Evolutionary conservation across 2,329 filamentous ascomycete species (phyloP), one percentile per base, ranked within the genome.

Genomic region (Trichoderma sp.): DNA sequence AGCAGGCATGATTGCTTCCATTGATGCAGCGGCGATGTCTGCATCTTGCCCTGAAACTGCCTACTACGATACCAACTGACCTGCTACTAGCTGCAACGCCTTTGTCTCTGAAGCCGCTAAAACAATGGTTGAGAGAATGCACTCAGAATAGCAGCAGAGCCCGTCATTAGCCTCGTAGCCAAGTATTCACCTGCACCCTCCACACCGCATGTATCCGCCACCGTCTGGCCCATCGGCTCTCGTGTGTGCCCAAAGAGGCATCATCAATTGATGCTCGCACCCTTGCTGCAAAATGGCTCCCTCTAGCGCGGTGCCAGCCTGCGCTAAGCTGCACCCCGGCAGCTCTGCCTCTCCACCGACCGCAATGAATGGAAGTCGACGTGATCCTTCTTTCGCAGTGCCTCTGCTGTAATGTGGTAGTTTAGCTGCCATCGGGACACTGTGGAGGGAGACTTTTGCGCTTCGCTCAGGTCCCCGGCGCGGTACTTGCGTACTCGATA

Each of bases 331-430:
- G 34, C 45, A 34, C 39, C 63, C 63, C 59, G 63, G 63, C 63
- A 58, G 63, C 63, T 58, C 54, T 52, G 55, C 63, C 63, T 58
- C 54, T 52, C 63, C 63, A 59, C 63, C 47, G 63, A 59, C 63
- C 47, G 63, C 55, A 59, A 64, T 54, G 55, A 60, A 52, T 30
- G 30, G 30, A 30, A 39, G 34, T 39, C 34, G 34, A 39, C 10
- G 34, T 39, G 10, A 39, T 39, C 34, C 10, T 39, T 63, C 43
- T 52, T 43, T 54, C 26, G 26, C 24, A 24, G 51, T 34, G 34
- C 10, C 34, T 39, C 7, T 7, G 6, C 5, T 39, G 3, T 39
- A 5, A 39, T 12, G 34, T 39, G n/a, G n/a, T 39, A 39, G 34
- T 39, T 39, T 39, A 10, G 34, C 34, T 39, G 34, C 39, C 26